phyloP scores from a whole-genome alignment of 2,329 filamentous ascomycete genomes.

The Aspergillus aculeatus region DNA sequence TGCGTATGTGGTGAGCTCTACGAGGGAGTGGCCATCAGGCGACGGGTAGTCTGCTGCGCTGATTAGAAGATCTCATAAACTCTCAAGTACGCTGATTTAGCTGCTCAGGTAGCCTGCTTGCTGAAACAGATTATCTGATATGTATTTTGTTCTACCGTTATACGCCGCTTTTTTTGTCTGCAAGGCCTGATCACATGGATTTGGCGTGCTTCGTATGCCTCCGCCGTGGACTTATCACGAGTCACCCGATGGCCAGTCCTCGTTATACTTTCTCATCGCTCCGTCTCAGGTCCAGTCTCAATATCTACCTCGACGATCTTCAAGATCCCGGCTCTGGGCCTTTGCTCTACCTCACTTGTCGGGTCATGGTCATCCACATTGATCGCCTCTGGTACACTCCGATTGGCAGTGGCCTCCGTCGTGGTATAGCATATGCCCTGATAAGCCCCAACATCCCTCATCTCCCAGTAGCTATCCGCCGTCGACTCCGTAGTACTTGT shows the following conservation, averaged over 20 bases:
- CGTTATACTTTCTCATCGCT: not conserved
- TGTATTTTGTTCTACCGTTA: too few relatives aligned
- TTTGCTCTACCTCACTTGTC: not conserved
- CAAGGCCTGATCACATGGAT: too few relatives aligned
- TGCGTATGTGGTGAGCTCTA: too few relatives aligned
- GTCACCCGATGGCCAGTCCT: not conserved
- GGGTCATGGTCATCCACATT: not conserved
- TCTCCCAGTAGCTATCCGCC: constrained; percentile 6
- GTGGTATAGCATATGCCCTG: constrained; percentile 13
- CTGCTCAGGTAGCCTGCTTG: too few relatives aligned
- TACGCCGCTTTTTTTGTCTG: too few relatives aligned
- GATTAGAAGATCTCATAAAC: too few relatives aligned
- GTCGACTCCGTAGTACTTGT: constrained; percentile 3
- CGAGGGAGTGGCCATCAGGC: too few relatives aligned
- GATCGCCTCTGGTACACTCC: constrained; percentile 1
- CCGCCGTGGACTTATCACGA: too few relatives aligned
- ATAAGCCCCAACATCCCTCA: constrained; percentile 10
- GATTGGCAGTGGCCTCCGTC: constrained; percentile 13
- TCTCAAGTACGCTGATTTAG: too few relatives aligned
- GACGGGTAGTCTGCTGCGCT: too few relatives aligned
- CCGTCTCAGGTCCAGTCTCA: constrained; percentile 16
- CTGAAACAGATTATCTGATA: too few relatives aligned
- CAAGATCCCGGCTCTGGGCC: constrained; percentile 15
- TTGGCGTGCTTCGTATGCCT: too few relatives aligned
- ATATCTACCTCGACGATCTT: constrained; percentile 26